Conservation (phyloP, 371 early-diverging fungal species). For the Pancytospora philotis region DNA sequence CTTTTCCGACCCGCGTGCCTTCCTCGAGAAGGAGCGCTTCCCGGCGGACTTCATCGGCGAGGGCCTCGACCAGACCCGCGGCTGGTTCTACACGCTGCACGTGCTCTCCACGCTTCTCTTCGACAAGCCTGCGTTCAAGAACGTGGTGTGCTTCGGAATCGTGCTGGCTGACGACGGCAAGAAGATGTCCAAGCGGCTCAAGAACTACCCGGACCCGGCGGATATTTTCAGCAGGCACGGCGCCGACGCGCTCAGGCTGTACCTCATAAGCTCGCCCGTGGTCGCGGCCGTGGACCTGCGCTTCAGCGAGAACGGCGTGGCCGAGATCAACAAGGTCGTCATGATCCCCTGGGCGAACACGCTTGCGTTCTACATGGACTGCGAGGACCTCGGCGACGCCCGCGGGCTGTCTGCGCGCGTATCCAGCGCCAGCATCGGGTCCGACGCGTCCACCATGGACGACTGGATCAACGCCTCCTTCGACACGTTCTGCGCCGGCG, state of each 20-base stretch:
- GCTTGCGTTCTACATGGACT: conserved; percentile 82
- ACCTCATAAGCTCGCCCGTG: conserved; percentile 94
- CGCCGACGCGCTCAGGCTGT: conserved; percentile 85
- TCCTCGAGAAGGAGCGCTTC: conserved; percentile 63
- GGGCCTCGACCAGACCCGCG: conserved; percentile 98
- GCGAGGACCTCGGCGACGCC: conserved; percentile 61
- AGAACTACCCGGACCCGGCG: conserved; percentile 96
- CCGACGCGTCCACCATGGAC: conserved; percentile 26
- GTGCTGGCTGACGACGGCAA: conserved; percentile 95
- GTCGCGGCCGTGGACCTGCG: conserved; percentile 88
- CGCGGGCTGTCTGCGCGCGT: no score
- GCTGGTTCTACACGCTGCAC: conserved; percentile 99
- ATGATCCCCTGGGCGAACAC: conserved; percentile 98
- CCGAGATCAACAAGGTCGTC: conserved; percentile 80
- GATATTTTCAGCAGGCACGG: conserved; percentile 78
- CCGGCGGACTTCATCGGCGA: conserved; percentile 99
- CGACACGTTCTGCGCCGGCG: conserved; percentile 33
- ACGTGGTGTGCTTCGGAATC: conserved; percentile 94
- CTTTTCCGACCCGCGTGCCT: conserved; percentile 50
- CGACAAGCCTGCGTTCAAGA: conserved; percentile 91
- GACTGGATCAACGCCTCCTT: conserved; percentile 52
- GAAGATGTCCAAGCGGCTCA: conserved; percentile 98
- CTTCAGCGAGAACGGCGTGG: conserved; percentile 95
- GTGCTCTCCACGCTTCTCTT: conserved; percentile 95
- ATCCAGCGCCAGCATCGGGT: background rate